Percentiles rank a stretch among this genome's conserved stretches.
Evolutionary conservation across 495 filamentous ascomycete species (phyloP).

Genomic region (Aspergillus olivimuriae): DNA sequence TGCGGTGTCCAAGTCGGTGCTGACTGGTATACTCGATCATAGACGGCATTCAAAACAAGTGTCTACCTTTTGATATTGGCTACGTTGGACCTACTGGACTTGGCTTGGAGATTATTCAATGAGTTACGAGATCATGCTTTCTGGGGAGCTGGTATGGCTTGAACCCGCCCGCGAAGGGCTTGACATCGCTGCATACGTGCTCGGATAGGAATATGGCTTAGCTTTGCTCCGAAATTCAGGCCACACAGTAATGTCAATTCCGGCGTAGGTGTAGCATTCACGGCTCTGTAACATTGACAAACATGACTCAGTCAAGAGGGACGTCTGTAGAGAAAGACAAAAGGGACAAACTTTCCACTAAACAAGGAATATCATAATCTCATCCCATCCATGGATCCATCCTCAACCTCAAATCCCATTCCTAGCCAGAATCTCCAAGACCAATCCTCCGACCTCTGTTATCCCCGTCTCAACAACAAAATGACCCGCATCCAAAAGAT

Average conservation of each 20-base stretch:
- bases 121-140: not conserved
- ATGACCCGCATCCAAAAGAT: conserved; percentile 53
- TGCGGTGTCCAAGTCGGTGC: not conserved
- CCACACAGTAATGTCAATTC: no score
- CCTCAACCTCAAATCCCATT: conserved; percentile 6
- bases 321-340: no score
- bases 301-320: no score
- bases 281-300: no score
- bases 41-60: not conserved
- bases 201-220: no score
- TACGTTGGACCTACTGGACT: not conserved
- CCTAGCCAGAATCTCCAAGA: conserved; percentile 42
- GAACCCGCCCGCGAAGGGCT: no score
- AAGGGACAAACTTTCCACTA: no score
- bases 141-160: no score
- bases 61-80: not conserved
- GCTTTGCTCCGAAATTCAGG: no score
- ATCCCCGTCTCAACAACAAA: conserved; percentile 55
- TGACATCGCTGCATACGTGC: no score
- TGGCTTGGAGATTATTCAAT: not conserved
- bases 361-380: no score
- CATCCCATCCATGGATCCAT: not conserved
- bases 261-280: no score
- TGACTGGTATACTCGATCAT: not conserved
- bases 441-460: conserved; percentile 40